A percentile compares a stretch with the other conserved stretches of the same genome.
These are phyloP conservation scores for Heliocybe sulcata DNA, from an alignment of 1,284 basidiomycete genomes.

Conservation along the genomic window DNA sequence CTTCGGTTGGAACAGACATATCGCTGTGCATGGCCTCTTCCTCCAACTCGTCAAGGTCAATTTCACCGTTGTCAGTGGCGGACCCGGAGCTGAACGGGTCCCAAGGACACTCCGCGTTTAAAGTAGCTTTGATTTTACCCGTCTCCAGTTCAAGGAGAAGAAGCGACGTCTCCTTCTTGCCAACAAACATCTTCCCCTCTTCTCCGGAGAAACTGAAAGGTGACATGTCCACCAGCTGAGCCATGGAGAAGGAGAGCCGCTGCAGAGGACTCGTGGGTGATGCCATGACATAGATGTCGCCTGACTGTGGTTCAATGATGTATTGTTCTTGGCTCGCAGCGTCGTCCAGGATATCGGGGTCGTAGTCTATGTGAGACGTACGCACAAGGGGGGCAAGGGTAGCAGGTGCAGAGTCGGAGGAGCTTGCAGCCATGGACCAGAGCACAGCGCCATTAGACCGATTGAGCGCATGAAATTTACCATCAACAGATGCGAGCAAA, in stretches of 20 bases:
- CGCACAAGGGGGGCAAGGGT: constrained; percentile 65
- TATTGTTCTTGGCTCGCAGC: constrained; percentile 66
- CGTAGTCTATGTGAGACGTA: constrained; percentile 50
- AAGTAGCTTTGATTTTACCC: constrained; percentile 71
- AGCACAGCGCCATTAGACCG: constrained; percentile 68
- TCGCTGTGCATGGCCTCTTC: constrained; percentile 28
- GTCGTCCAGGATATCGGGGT: constrained; percentile 51
- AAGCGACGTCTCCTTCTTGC: constrained; percentile 78
- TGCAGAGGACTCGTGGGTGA: constrained; percentile 61
- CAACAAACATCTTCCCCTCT: constrained; percentile 72
- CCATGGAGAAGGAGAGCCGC: constrained; percentile 79
- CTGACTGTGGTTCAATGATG: constrained; percentile 86
- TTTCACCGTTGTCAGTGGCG: constrained; percentile 23
- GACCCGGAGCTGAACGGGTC: constrained; percentile 20
- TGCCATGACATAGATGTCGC: constrained; percentile 80
- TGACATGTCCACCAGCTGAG: constrained; percentile 82
- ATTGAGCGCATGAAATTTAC: constrained; percentile 83
- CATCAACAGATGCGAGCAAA: constrained; percentile 85
- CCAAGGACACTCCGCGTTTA: constrained; percentile 75
- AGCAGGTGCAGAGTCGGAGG: constrained; percentile 37
- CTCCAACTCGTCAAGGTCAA: constrained; percentile 65
- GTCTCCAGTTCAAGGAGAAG: constrained; percentile 79
- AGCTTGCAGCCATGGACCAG: constrained; percentile 73
- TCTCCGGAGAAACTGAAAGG: constrained; percentile 75
- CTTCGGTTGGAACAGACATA: constrained; percentile 41